phyloP scores from a whole-genome alignment of 139 green algal species.

The Choricystis sp. region DNA sequence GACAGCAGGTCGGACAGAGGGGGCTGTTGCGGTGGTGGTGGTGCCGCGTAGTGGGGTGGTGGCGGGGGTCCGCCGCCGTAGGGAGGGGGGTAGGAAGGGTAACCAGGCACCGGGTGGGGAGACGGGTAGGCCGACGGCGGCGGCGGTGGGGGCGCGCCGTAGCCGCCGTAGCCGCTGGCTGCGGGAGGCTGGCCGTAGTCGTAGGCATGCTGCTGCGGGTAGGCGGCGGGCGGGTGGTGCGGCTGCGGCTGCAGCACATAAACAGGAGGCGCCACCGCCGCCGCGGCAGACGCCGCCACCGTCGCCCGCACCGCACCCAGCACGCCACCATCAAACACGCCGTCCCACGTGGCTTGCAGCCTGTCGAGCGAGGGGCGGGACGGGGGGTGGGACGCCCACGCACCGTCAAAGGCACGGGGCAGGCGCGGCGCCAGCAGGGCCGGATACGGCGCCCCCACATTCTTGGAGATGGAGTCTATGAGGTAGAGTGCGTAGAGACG shows the following conservation, averaged over 20 bases:
- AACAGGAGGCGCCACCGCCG: too few relatives aligned
- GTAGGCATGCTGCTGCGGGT: too few relatives aligned
- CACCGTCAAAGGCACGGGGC: constrained; percentile 11
- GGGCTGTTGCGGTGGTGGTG: constrained; percentile 1
- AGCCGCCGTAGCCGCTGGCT: constrained; percentile 3
- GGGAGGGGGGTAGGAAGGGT: too few relatives aligned
- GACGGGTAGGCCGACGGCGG: not conserved
- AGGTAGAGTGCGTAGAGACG: constrained; percentile 35
- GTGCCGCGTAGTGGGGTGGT: constrained; percentile 2
- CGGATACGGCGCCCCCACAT: constrained; percentile 21
- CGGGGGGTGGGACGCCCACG: constrained; percentile 10
- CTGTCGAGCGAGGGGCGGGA: constrained; percentile 7
- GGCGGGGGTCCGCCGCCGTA: too few relatives aligned
- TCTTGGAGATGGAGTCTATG: constrained; percentile 38
- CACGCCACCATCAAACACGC: constrained; percentile 10
- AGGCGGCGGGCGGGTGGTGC: too few relatives aligned
- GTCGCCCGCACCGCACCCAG: too few relatives aligned
- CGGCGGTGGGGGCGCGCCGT: not conserved
- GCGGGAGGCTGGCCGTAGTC: too few relatives aligned
- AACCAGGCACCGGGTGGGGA: too few relatives aligned
- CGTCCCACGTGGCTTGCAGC: constrained; percentile 20
- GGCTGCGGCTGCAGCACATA: too few relatives aligned
- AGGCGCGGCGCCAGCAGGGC: constrained; percentile 10
- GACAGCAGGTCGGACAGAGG: constrained; percentile 1
- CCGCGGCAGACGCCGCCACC: too few relatives aligned